Evolutionary conservation across 768 basidiomycete genomes (phyloP), one percentile per base, ranked within the genome.

Genomic region (Boletus reticulatus): DNA sequence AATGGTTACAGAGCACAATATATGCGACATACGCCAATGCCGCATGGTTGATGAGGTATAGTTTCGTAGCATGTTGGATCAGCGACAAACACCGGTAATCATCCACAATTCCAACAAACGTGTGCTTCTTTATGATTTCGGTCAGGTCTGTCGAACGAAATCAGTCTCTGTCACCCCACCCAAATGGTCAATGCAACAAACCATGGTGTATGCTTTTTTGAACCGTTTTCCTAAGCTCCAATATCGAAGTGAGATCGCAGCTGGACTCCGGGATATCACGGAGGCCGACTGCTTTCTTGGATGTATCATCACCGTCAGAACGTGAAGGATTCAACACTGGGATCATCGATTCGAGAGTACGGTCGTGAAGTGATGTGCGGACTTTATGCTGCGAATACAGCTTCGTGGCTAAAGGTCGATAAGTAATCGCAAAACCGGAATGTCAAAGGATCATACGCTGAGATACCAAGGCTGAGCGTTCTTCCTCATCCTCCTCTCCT

Each of bases 341-440:
- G 57, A 98, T 89, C 92, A 98, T 97, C 1, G 94, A 94, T 66
- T 98, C 96, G 16, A 99, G 80, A 0, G 95, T 98, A 36, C 95
- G 84, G 55, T 95, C 91, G 43, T 87, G 78, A 10, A 87, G 73
- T 11, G 94, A 96, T 3, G 92, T 94, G 53, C 96, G 84, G 50
- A 98, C 90, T 80, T 97, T 96, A 69, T 94, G 85, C 24, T 98
- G 88, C 3, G 95, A 87, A 52, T 82, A 78, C 0, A 78, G 67
- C 65, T 87, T 87, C 64, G 80, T 81, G 53, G 58, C 64, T 61
- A 45, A 43, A 44, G 27, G 48, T 24, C 9, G 12, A 39, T 66
- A 19, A 70, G 31, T 9, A 22, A 49, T 31, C 29, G 14, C 24
- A 37, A 20, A 9, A n/a, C 6, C 13, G 31, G n/a, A 39, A 49